Base-by-base conservation (phyloP, 345 rosid species). In the Camelina neglecta region DNA sequence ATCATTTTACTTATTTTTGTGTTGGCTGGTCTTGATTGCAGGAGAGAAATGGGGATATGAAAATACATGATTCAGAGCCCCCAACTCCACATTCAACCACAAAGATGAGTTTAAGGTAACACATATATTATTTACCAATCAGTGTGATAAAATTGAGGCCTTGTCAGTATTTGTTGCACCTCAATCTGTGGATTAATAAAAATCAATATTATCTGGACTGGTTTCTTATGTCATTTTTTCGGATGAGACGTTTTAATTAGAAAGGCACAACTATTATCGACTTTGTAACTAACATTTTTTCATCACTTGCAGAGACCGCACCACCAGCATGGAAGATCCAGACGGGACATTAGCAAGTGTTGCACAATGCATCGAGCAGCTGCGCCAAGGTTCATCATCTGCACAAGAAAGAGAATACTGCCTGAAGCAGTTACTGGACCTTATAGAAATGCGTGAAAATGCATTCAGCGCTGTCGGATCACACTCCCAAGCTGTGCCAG, bases 401-500 rank as follows among this genome's bases (percentile, higher is more conserved):
- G 86, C 85, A 68, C 97, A 89, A 83, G 99, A 96, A 87, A 90
- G 85, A 84, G 99, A 93, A 68, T 79, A 84, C 80, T 87, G 90
- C 54, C 78, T 96, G 87, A 89, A 82, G 86, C 99, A 93, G 79
- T 84, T 93, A 81, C 85, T 89, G 54, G 99, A 93, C 78, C 99
- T 96, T 69, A 91, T 93, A 49, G 91, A 93, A 69, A 91, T 89
- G 33, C 97, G 95, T 71, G 98, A 93, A 81, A 88, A 88, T 79
- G 99, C 98, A 64, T 91, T 93, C 84, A 87, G 99, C 76, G 99
- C 99, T 77, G 99, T 96, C 59, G 98, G 96, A 67, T 93, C 99
- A 75, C 99, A 96, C 82, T 96, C 98, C 73, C 99, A 96, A 82
- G 99, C 99, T 67, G 99, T 96, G 75, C 99, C 99, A 20, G 99